Evolutionary conservation across 2,329 filamentous ascomycete species (phyloP).

Genomic region (Alternaria triticimaculans): DNA sequence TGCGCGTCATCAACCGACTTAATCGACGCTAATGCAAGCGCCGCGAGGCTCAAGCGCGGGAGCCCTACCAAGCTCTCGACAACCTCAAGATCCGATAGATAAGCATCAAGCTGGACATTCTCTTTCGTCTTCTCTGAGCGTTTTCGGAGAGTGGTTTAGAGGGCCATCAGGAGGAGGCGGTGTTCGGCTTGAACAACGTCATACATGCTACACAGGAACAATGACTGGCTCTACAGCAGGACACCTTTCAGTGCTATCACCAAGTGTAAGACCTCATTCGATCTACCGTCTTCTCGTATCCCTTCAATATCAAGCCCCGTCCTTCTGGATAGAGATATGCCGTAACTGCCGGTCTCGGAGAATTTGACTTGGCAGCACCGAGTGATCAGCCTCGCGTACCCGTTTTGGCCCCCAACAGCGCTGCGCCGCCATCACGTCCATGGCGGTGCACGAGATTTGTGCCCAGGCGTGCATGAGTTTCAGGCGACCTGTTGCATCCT

Average conservation of each 20-base stretch:
- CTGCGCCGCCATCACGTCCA: background rate
- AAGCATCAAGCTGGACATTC: background rate
- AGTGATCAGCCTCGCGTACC: background rate
- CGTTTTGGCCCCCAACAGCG: slow-evolving; percentile 12
- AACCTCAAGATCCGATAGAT: background rate
- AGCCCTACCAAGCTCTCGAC: background rate
- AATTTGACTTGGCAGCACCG: background rate
- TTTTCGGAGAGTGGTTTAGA: background rate
- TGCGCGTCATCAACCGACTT: slow-evolving; percentile 17
- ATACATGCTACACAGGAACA: background rate
- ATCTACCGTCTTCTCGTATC: background rate
- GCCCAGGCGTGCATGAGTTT: background rate
- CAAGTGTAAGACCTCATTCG: background rate
- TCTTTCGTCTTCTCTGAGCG: background rate
- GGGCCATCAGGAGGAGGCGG: background rate
- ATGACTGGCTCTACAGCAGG: background rate
- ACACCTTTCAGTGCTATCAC: background rate
- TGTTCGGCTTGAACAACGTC: background rate
- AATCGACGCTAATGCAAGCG: slow-evolving; percentile 15
- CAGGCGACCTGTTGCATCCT: background rate
- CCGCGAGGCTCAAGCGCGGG: background rate
- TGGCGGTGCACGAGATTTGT: background rate
- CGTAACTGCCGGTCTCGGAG: background rate
- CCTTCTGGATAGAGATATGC: background rate
- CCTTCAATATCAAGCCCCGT: background rate